Percentiles rank a stretch among this genome's conserved stretches.
These are phyloP conservation scores for Eutrema heterophyllum DNA, from an alignment of 345 rosid genomes.

Conservation along the genomic window DNA sequence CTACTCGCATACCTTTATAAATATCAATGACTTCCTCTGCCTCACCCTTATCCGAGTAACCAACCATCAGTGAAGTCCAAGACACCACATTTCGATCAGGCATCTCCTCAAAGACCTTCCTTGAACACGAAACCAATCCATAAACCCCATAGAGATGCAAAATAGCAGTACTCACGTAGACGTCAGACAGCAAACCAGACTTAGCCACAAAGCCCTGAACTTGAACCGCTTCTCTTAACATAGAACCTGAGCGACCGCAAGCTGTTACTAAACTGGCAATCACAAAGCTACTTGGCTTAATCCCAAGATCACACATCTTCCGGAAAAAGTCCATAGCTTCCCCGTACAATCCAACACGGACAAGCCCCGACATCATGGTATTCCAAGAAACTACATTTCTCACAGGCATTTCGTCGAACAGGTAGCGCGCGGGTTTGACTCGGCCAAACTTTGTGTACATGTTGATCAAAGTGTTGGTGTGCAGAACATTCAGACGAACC, in stretches of 20 bases:
- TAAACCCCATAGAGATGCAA: conserved; percentile 70
- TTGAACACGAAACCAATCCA: conserved; percentile 44
- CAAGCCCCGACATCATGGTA: conserved; percentile 68
- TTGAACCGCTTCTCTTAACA: conserved; percentile 64
- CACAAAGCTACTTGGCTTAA: conserved; percentile 52
- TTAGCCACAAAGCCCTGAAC: conserved; percentile 57
- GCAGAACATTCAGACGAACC: conserved; percentile 38
- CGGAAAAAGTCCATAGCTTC: conserved; percentile 44
- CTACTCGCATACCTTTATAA: conserved; percentile 49
- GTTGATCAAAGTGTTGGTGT: conserved; percentile 56
- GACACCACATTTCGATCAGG: conserved; percentile 72
- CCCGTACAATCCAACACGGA: conserved; percentile 43
- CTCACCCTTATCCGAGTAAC: conserved; percentile 51
- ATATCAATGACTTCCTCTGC: conserved; percentile 45
- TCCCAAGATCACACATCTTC: conserved; percentile 40
- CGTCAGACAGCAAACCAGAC: conserved; percentile 57
- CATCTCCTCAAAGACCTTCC: conserved; percentile 80
- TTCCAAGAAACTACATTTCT: conserved; percentile 84
- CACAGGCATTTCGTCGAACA: conserved; percentile 69
- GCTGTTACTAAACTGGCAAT: conserved; percentile 73
- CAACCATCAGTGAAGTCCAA: conserved; percentile 90
- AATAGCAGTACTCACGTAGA: conserved; percentile 74
- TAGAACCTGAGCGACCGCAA: conserved; percentile 57
- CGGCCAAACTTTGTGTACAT: conserved; percentile 61
- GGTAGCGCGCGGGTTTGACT: conserved; percentile 41